Base-by-base conservation (phyloP, 2,329 filamentous ascomycete species). In the Zymoseptoria tritici region DNA sequence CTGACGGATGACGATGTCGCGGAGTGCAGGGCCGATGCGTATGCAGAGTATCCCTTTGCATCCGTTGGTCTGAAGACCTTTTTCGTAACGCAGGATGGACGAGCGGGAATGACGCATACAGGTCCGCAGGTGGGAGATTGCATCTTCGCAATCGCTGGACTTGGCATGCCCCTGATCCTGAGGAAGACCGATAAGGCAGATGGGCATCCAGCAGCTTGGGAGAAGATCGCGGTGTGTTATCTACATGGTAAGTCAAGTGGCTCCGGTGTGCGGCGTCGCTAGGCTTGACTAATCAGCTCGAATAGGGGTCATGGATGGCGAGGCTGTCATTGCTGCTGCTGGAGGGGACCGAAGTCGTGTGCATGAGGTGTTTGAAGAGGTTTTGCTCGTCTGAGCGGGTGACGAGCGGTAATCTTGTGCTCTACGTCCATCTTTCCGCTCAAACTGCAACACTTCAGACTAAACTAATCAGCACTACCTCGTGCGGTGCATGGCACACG, bases 141-240 rank as follows among this genome's bases (percentile, higher is more conserved):
- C 9, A 49, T 59, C 22, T 53, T 36, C 13, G 49, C 55, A 13
- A 36, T 59, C 22, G 53, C 53, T 7, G 31, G 53, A 20, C 6
- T 59, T 9, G 36, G 49, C 46, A 55, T 59, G 57, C 57, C 57
- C 6, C 52, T 59, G 36, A 42, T 54, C 22, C 19, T 59, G 13
- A 59, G 57, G 20, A 46, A 24, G 31, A 26, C 21, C 5, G 57
- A 42, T 2, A 24, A 42, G 9, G 21, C 19, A 9, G 57, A 31
- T 4, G 42, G 52, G 8, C 29, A 51, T 13, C 31, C 31, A 36
- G 6, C 31, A 42, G 52, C 49, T 1, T 31, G 52, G 21, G 26
- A 42, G 29, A n/a, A 55, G 46, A 16, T 59, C 4, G 54, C 46
- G 11, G 36, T 54, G 7, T 59, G 57, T 46, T 59, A 59, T 49